Base-by-base conservation (phyloP, 257 asterid species). In the Avicennia marina region DNA sequence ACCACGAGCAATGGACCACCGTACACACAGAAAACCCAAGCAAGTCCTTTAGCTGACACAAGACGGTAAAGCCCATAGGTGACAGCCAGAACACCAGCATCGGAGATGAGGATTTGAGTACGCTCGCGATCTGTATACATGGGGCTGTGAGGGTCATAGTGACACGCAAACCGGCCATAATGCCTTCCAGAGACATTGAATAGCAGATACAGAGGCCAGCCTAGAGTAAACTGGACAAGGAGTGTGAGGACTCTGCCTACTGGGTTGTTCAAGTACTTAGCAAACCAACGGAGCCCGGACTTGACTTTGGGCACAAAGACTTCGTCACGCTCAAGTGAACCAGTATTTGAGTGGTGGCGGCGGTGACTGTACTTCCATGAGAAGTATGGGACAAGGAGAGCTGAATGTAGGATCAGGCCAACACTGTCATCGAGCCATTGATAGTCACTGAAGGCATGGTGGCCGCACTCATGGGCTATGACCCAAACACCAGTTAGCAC, bases 321-420 rank as follows among this genome's bases (percentile, higher is more conserved):
- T 52, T 84, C 94, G 18, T 84, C 94, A 0, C 81, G 82, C 36
- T 84, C 86, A 11, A 84, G 81, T 6, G 89, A 84, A 15, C 86
- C 94, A 0, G 89, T 84, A 75, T 81, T 84, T 65, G 94, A 81
- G 67, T 84, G 94, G 74, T 84, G 94, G 27, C 94, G 76, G 2
- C 89, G 81, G 45, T 84, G 94, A 62, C 94, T 84, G 48, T 78
- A 76, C 38, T 84, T 84, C 94, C 94, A 84, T 0, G 94, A 81
- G 81, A 84, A 84, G 65, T 84, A 84, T 0, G 94, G 94, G n/a
- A 84, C 94, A 31, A 84, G 26, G 13, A 84, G 83, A 46, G 85
- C 70, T 4, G 94, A 84, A 69, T 84, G 94, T 63, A 84, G 84
- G 80, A 81, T 20, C 13, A 84, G 86, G 54, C 94, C 94, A 12